Percentiles rank a stretch among this genome's conserved stretches.
Conservation (phyloP, 1,139 yeast species). For the Saccharomycopsis phalli region DNA sequence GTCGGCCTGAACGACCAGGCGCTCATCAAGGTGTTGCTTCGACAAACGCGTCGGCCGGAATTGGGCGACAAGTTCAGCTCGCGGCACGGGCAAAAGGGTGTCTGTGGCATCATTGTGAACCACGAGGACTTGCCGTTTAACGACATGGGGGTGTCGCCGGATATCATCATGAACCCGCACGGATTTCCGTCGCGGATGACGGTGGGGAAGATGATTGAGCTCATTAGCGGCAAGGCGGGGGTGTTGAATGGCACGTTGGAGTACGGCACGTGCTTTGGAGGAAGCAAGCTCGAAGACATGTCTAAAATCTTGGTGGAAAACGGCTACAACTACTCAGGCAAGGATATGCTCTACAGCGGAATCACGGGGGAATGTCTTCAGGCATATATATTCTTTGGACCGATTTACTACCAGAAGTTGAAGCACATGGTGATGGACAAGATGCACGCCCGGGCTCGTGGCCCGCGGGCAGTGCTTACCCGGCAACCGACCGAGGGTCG, state of each 20-base stretch:
- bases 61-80: slow-evolving; percentile 96
- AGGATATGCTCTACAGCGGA: slow-evolving; percentile 97
- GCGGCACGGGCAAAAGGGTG: slow-evolving; percentile 98
- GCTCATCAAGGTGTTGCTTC: slow-evolving; percentile 75
- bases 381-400: slow-evolving; percentile 97
- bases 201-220: slow-evolving; percentile 96
- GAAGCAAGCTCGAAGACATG: slow-evolving; percentile 92
- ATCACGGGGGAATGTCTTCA: slow-evolving; percentile 95
- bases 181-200: slow-evolving; percentile 99
- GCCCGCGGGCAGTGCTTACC: slow-evolving; percentile 96
- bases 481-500: slow-evolving; percentile 99
- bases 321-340: slow-evolving; percentile 92
- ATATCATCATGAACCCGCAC: slow-evolving; percentile 97
- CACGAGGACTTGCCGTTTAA: slow-evolving; percentile 95
- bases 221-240: slow-evolving; percentile 96
- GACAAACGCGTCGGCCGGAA: slow-evolving; percentile 98
- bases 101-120: slow-evolving; percentile 93
- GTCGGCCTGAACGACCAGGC: slow-evolving; percentile 95
- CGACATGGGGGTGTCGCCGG: slow-evolving; percentile 85
- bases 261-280: slow-evolving; percentile 98
- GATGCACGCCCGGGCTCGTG: slow-evolving; percentile 99
- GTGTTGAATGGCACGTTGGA: slow-evolving; percentile 85
- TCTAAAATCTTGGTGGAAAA: slow-evolving; percentile 82
- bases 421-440: slow-evolving; percentile 98
- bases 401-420: slow-evolving; percentile 93